These are phyloP conservation scores for Alternaria conjuncta DNA, from an alignment of 2,329 filamentous ascomycete genomes.

Conservation along the genomic window DNA sequence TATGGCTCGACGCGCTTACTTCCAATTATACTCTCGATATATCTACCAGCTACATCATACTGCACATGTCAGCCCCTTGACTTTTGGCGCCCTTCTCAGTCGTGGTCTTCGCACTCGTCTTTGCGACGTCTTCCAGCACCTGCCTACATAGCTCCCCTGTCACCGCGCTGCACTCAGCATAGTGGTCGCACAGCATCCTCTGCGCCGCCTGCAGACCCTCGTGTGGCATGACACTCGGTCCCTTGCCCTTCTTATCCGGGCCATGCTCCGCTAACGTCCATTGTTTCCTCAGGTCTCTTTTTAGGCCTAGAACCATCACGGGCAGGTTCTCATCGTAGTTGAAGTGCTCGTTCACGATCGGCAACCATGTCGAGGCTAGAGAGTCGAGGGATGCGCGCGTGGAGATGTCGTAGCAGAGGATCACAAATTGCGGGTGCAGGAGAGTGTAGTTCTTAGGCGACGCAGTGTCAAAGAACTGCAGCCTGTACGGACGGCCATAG, in stretches of 20 bases:
- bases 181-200: slow-evolving; percentile 66
- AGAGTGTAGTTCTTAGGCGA: slow-evolving; percentile 64
- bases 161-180: slow-evolving; percentile 67
- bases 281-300: slow-evolving; percentile 62
- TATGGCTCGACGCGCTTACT: not conserved
- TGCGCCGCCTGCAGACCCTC: slow-evolving; percentile 60
- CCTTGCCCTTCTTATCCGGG: slow-evolving; percentile 45
- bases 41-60: slow-evolving; percentile 8
- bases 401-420: slow-evolving; percentile 66
- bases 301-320: slow-evolving; percentile 65
- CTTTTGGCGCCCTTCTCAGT: slow-evolving; percentile 60
- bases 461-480: slow-evolving; percentile 64
- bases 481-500: slow-evolving; percentile 61
- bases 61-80: slow-evolving; percentile 39
- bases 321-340: slow-evolving; percentile 60
- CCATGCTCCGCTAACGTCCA: slow-evolving; percentile 45
- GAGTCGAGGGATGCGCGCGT: slow-evolving; percentile 58
- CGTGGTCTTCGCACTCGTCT: slow-evolving; percentile 64
- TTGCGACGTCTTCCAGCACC: slow-evolving; percentile 66
- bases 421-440: slow-evolving; percentile 60
- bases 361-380: slow-evolving; percentile 54
- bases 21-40: not conserved
- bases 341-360: slow-evolving; percentile 58
- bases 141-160: slow-evolving; percentile 66
- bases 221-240: slow-evolving; percentile 57